These are phyloP conservation scores for Curvularia spicifera DNA, from an alignment of 2,329 filamentous ascomycete species.

Conservation along the genomic window DNA sequence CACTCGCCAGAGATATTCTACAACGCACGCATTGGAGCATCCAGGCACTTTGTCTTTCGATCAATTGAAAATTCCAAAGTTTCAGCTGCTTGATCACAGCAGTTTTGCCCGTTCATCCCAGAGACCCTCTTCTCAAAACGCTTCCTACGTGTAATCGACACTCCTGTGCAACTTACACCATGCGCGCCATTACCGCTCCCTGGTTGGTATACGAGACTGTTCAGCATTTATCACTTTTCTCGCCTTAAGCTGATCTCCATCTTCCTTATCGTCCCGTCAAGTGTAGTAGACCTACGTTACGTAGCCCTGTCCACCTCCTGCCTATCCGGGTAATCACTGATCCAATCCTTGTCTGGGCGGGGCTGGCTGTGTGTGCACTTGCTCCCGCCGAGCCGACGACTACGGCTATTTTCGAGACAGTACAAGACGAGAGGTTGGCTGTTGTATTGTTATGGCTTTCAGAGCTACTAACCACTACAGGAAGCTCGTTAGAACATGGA, in stretches of 20 bases:
- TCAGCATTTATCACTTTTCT: background rate
- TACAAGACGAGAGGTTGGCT: conserved; percentile 16
- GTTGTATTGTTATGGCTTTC: conserved; percentile 8
- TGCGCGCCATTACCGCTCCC: background rate
- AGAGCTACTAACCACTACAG: conserved; percentile 33
- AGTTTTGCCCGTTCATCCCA: background rate
- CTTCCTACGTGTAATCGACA: background rate
- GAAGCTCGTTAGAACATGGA: conserved; percentile 30
- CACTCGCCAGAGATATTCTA: background rate
- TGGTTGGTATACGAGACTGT: background rate
- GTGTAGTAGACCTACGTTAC: background rate
- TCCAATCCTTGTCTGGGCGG: conserved; percentile 25
- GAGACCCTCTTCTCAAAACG: background rate
- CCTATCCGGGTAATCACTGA: conserved; percentile 36
- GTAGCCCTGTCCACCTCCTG: conserved; percentile 27
- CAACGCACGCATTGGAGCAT: background rate
- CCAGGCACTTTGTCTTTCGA: too few species aligned
- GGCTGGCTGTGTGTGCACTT: conserved; percentile 14
- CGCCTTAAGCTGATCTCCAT: background rate
- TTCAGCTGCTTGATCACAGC: background rate
- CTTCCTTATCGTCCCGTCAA: background rate
- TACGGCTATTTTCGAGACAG: conserved; percentile 15
- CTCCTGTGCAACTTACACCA: background rate
- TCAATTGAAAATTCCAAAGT: background rate
- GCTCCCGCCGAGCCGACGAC: conserved; percentile 36